phyloP scores from a whole-genome alignment of 495 filamentous ascomycete species.

The Daldinia grandis region DNA sequence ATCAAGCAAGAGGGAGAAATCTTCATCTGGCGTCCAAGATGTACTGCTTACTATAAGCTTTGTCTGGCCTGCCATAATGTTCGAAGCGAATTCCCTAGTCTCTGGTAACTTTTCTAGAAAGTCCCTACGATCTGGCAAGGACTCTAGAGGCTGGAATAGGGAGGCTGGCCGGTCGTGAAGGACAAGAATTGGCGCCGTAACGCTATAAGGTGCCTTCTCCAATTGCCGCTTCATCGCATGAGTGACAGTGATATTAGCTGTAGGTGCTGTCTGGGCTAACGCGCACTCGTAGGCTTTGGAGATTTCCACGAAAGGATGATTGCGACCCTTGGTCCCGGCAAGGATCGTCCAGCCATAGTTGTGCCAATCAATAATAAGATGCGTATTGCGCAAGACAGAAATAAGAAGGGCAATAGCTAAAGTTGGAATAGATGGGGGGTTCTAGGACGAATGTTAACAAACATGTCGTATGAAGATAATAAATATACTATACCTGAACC shows the following conservation, averaged over 20 bases:
- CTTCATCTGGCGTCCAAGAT: slow-evolving; percentile 96
- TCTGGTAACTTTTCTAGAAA: slow-evolving; percentile 71
- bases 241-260: slow-evolving; percentile 85
- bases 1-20: slow-evolving; percentile 89
- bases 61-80: slow-evolving; percentile 63
- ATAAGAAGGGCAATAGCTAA: slow-evolving; percentile 75
- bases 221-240: slow-evolving; percentile 84
- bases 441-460: slow-evolving; percentile 58
- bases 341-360: slow-evolving; percentile 99
- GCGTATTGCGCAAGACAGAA: slow-evolving; percentile 80
- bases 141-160: slow-evolving; percentile 76
- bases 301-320: slow-evolving; percentile 78
- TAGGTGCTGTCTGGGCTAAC: slow-evolving; percentile 70
- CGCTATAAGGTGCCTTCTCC: slow-evolving; percentile 64
- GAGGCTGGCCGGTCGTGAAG: slow-evolving; percentile 88
- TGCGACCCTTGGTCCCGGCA: slow-evolving; percentile 67
- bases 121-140: slow-evolving; percentile 53
- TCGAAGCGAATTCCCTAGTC: slow-evolving; percentile 62
- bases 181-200: slow-evolving; percentile 69
- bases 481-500: slow-evolving; percentile 64
- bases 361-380: slow-evolving; percentile 95
- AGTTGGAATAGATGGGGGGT: slow-evolving; percentile 94
- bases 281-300: slow-evolving; percentile 78
- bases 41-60: slow-evolving; percentile 87
- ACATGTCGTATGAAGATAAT: background rate